Evolutionary conservation across 148 eudicot species (phyloP).

Genomic region (Nyssa sinensis): DNA sequence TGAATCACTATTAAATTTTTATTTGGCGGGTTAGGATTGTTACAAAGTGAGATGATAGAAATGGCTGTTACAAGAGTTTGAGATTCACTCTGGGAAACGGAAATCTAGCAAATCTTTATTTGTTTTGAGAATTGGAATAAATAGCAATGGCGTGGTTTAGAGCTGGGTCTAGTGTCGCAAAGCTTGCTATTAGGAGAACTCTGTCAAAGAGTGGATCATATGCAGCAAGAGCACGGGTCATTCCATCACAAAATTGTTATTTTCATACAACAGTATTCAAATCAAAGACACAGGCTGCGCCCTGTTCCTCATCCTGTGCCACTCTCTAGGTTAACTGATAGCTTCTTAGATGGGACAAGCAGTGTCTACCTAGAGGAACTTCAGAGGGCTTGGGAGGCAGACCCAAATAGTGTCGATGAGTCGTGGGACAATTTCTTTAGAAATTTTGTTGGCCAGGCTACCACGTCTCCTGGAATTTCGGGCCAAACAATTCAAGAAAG

Average conservation of each 20-base stretch:
- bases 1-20: too few species aligned
- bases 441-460: constrained; percentile 86
- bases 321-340: constrained; percentile 78
- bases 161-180: constrained; percentile 72
- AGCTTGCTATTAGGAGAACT: constrained; percentile 65
- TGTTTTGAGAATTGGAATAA: background rate
- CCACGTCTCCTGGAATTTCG: constrained; percentile 74
- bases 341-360: constrained; percentile 91
- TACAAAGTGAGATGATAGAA: background rate
- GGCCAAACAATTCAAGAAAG: constrained; percentile 97
- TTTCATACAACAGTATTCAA: constrained; percentile 62
- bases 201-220: constrained; percentile 55
- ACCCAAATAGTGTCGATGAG: constrained; percentile 88
- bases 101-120: too few species aligned
- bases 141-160: constrained; percentile 70
- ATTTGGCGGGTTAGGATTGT: background rate
- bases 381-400: constrained; percentile 94
- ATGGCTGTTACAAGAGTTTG: background rate
- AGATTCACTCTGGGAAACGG: background rate
- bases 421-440: constrained; percentile 95
- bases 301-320: constrained; percentile 88
- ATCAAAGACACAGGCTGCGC: constrained; percentile 55
- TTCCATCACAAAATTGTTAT: constrained; percentile 37
- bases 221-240: constrained; percentile 37
- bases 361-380: constrained; percentile 92